Evolutionary conservation across 805 yeast genomes (phyloP).

Genomic region (Kazachstania africana): DNA sequence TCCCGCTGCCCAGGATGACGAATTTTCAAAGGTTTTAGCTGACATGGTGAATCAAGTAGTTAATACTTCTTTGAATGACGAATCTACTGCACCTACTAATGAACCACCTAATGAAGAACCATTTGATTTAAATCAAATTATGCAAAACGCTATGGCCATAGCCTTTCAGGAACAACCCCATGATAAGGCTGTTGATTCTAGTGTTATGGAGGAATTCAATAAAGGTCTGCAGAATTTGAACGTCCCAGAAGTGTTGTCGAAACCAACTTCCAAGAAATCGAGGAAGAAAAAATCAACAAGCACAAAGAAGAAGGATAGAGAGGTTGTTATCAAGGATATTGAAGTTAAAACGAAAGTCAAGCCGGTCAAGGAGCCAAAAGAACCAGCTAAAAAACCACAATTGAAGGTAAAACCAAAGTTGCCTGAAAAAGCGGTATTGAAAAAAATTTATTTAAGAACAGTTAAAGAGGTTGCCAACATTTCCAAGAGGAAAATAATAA

Average conservation of each 20-base stretch:
- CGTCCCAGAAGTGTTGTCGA: constrained; percentile 2
- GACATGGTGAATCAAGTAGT: constrained; percentile 47
- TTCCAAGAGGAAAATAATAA: constrained; percentile 17
- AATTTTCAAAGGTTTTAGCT: constrained; percentile 41
- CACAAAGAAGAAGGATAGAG: constrained; percentile 6
- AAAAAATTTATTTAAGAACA: constrained; percentile 12
- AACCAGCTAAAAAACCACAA: constrained; percentile 4
- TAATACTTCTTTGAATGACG: constrained; percentile 22
- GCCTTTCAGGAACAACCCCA: constrained; percentile 49
- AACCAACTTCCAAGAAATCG: not conserved
- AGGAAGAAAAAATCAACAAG: constrained; percentile 1
- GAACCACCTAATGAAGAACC: constrained; percentile 28
- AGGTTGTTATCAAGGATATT: constrained; percentile 7
- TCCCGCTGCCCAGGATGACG: constrained; percentile 15
- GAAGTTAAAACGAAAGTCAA: constrained; percentile 3
- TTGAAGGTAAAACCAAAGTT: constrained; percentile 7
- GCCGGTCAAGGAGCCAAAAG: constrained; percentile 3
- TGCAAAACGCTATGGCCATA: constrained; percentile 67
- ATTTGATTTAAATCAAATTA: constrained; percentile 57
- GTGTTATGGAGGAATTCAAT: constrained; percentile 20
- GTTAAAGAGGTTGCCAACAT: constrained; percentile 20
- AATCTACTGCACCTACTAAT: not conserved
- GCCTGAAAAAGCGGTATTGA: constrained; percentile 8
- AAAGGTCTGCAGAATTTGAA: constrained; percentile 12
- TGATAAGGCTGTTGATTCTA: constrained; percentile 9